These are phyloP conservation scores for Exophiala viscosa DNA, from an alignment of 2,329 filamentous ascomycete genomes.

Conservation along the genomic window DNA sequence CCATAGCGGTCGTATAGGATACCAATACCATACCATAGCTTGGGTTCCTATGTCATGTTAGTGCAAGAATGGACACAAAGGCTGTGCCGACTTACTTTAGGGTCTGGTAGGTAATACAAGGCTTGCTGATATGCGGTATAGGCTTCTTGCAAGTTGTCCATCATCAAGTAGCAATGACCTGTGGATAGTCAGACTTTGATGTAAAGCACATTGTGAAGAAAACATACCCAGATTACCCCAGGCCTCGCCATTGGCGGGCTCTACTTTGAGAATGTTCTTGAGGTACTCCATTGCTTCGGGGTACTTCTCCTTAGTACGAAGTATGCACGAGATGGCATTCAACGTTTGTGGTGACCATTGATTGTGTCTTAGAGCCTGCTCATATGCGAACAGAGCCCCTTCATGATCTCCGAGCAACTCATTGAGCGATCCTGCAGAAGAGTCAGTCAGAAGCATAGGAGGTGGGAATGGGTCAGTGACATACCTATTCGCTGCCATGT, in stretches of 20 bases:
- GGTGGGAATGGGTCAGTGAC: conserved; percentile 30
- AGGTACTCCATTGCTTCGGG: conserved; percentile 91
- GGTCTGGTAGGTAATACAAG: conserved; percentile 84
- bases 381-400: conserved; percentile 84
- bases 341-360: conserved; percentile 84
- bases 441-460: conserved; percentile 3
- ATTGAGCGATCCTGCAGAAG: conserved; percentile 66
- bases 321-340: conserved; percentile 88
- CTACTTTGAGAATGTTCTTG: conserved; percentile 83
- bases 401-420: conserved; percentile 86
- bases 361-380: conserved; percentile 83
- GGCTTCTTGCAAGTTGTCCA: conserved; percentile 94
- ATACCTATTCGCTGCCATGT: conserved; percentile 92
- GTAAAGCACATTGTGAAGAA: background rate
- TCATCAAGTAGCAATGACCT: conserved; percentile 99
- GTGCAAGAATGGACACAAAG: background rate
- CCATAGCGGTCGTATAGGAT: conserved; percentile 97
- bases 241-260: conserved; percentile 84
- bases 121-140: conserved; percentile 97
- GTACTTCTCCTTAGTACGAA: conserved; percentile 89
- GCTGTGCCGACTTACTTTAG: conserved; percentile 62
- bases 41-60: conserved; percentile 66
- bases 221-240: conserved; percentile 86
- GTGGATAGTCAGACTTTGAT: conserved; percentile 29
- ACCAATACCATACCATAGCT: conserved; percentile 97